These are phyloP conservation scores for Nicotiana knightiana DNA, from an alignment of 257 asterid species.

Conservation along the genomic window DNA sequence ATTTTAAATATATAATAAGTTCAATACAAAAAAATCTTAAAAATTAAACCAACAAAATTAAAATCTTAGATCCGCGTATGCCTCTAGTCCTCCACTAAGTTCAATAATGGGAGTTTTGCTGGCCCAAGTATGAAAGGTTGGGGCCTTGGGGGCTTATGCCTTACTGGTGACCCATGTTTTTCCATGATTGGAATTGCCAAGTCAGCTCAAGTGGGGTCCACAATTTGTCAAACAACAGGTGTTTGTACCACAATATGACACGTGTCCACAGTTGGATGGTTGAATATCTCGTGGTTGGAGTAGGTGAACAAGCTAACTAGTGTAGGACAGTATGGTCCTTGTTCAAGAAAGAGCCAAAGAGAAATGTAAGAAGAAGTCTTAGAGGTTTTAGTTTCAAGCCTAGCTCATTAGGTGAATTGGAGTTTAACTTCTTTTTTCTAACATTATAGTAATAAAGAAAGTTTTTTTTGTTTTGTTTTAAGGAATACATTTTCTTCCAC, in stretches of 20 bases:
- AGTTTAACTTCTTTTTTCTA: too few relatives aligned
- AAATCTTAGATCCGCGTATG: too few relatives aligned
- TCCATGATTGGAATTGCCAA: conserved; percentile 44
- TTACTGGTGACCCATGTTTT: conserved; percentile 54
- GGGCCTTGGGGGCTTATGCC: conserved; percentile 11
- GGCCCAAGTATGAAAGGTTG: conserved; percentile 24
- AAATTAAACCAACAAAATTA: too few relatives aligned
- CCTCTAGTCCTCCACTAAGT: background rate
- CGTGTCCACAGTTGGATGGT: conserved; percentile 17
- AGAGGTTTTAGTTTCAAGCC: background rate
- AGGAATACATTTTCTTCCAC: background rate
- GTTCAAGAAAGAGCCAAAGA: background rate
- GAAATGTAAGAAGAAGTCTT: background rate
- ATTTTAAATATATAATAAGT: too few relatives aligned
- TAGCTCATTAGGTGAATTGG: background rate
- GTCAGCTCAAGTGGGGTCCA: conserved; percentile 20
- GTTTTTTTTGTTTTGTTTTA: background rate
- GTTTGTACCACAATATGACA: conserved; percentile 26
- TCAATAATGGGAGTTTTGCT: conserved; percentile 15
- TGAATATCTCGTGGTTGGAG: conserved; percentile 12
- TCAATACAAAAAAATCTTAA: too few relatives aligned
- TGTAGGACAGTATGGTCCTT: conserved; percentile 14
- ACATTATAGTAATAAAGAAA: background rate
- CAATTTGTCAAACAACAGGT: conserved; percentile 7
- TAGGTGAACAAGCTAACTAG: background rate